Base-by-base conservation (phyloP, 345 rosid species). In the Salix viminalis region DNA sequence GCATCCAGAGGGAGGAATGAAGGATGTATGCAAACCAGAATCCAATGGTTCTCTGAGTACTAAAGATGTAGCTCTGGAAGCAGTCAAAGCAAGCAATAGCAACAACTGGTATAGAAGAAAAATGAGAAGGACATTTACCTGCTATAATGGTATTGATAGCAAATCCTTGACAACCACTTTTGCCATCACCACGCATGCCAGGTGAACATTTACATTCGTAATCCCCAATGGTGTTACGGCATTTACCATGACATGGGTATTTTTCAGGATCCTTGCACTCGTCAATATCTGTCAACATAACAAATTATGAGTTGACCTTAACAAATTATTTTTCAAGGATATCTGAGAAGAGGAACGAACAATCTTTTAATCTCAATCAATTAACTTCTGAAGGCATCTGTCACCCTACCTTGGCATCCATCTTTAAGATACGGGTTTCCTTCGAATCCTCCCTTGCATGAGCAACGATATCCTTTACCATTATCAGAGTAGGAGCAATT, bases 401-500 rank as follows among this genome's bases (percentile, higher is more conserved):
- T 41, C 44, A 41, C 9, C 0, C 50, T 70, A 79, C 82, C 79
- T 65, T 80, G 79, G 68, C 79, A 75, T 14, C 76, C 76, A 1
- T 26, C 4, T 1, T 21, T 13, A 1, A 70, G 79, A 32, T 80
- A 80, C 5, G 83, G 83, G 9, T 80, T 80, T 70, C 83, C 79
- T 41, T 7, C 19, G 48, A 80, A 80, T 48, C 83, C 83, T 6
- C 15, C 5, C 0, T 50, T 30, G 76, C 83, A 80, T 2, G 0
- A 1, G 64, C 83, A 80, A 10, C 83, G 73, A 44, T 78, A 78
- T 10, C 81, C 81, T 36, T 1, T 4, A n/a, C 7, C 76, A 67
- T 15, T 73, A 2, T 72, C 2, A 16, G 81, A 32, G 61, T 67
- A 30, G 6, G 3, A 4, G 14, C 81, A 78, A 6, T 71, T 10